Evolutionary conservation across 768 basidiomycete species (phyloP), one percentile per base, ranked within the genome.

Genomic region (Russula sp.): DNA sequence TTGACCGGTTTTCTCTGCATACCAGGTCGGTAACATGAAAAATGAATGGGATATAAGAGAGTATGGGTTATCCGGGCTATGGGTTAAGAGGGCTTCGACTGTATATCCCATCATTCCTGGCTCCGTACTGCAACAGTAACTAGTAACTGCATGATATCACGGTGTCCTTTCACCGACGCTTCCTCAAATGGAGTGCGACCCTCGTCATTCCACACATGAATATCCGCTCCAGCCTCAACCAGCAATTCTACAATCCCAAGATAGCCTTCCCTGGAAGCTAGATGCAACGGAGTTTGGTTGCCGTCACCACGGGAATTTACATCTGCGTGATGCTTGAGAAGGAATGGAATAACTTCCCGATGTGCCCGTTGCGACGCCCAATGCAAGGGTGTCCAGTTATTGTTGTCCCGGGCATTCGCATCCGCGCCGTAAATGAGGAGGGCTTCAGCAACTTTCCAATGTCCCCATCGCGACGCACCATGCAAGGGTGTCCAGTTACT

Each of bases 301-400:
- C 22, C 6, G 22, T 36, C 34, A 13, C 36, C 53, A 11, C 22
- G 34, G n/a, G 22, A 16, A 54, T 54, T 36, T 6, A 14, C 13
- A n/a, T 54, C 53, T 36, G 34, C 53, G 22, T 34, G 34, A 36
- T 54, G 13, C 53, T 36, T 5, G 34, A 54, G 53, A 22, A 54
- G 53, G 3, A 36, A n/a, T 4, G 3, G 34, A 54, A 7, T n/a
- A 36, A 54, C 34, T 54, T 16, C n/a, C 10, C 4, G 20, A 54
- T 38, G 53, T 38, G 34, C 53, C 34, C 14, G 34, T 24, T 54
- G 34, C 34, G 53, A 54, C 7, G 53, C 34, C 6, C n/a, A 3
- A 14, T 54, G 53, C 13, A 54, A 24, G 53, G 53, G 53, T 6
- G 53, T 36, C 53, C 53, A 54, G 53, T 36, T 24, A 22, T n/a